Conservation (phyloP, 1,284 basidiomycete genomes). For the Tylopilus sp. region DNA sequence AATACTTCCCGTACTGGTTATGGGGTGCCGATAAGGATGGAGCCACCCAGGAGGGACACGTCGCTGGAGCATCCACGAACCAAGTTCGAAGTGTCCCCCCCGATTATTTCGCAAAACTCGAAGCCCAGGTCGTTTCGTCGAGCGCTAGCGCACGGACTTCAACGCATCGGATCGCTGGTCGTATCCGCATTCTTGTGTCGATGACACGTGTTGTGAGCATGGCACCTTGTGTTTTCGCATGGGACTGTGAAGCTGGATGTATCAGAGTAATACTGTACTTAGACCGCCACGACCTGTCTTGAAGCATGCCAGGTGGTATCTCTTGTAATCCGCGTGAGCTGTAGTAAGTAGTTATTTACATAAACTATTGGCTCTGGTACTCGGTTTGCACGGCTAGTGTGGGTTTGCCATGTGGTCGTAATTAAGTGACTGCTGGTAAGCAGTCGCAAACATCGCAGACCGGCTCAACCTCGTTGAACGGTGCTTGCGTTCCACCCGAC, state of each 20-base stretch:
- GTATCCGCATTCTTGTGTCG: slow-evolving; percentile 35
- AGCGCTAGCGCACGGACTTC: slow-evolving; percentile 26
- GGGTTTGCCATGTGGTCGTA: slow-evolving; percentile 25
- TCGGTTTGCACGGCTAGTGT: slow-evolving; percentile 9
- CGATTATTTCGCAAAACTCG: slow-evolving; percentile 24
- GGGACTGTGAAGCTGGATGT: slow-evolving; percentile 32
- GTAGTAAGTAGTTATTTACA: slow-evolving; percentile 31
- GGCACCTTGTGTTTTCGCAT: slow-evolving; percentile 10
- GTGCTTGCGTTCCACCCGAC: slow-evolving; percentile 15
- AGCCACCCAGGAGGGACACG: slow-evolving; percentile 23
- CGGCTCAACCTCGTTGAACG: slow-evolving; percentile 19
- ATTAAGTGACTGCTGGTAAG: slow-evolving; percentile 27
- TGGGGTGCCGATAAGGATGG: slow-evolving; percentile 25
- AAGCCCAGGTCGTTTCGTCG: slow-evolving; percentile 27
- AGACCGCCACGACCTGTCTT: slow-evolving; percentile 6
- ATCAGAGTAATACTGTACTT: slow-evolving; percentile 26
- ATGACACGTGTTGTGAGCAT: slow-evolving; percentile 20
- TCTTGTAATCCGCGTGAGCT: slow-evolving; percentile 17
- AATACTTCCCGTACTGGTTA: slow-evolving; percentile 26
- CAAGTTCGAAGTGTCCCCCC: slow-evolving; percentile 24
- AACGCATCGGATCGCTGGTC: slow-evolving; percentile 31
- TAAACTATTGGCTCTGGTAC: slow-evolving; percentile 25
- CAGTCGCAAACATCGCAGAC: slow-evolving; percentile 33
- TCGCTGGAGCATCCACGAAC: slow-evolving; percentile 27
- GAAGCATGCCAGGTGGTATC: slow-evolving; percentile 6